A percentile compares a stretch with the other conserved stretches of the same genome.
Conservation (phyloP, 805 yeast genomes). For the Ogataea dorogensis region DNA sequence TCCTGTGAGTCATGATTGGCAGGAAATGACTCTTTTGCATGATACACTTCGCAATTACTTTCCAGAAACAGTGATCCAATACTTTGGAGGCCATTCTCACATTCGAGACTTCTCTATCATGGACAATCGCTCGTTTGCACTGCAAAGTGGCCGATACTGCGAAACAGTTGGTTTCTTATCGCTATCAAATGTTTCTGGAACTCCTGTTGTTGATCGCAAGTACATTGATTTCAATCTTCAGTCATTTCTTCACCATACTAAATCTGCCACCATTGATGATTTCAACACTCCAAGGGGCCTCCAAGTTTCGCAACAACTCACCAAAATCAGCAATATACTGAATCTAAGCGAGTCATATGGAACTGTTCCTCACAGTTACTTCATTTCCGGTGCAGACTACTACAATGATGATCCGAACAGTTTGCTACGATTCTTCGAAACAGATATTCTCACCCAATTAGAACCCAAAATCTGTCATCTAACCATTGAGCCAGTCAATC, state of each 20-base stretch:
- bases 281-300: constrained; percentile 60
- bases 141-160: constrained; percentile 92
- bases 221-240: constrained; percentile 80
- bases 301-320: constrained; percentile 44
- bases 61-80: constrained; percentile 69
- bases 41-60: constrained; percentile 50
- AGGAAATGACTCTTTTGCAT: constrained; percentile 50
- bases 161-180: constrained; percentile 92
- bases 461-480: constrained; percentile 26
- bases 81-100: constrained; percentile 94
- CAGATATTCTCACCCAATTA: constrained; percentile 44
- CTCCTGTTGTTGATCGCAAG: constrained; percentile 45
- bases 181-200: constrained; percentile 30
- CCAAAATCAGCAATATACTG: constrained; percentile 41
- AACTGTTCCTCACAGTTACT: constrained; percentile 62
- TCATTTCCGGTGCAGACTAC: constrained; percentile 64
- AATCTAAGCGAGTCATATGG: constrained; percentile 60
- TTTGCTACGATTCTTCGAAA: constrained; percentile 58
- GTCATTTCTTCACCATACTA: constrained; percentile 67
- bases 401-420: constrained; percentile 48
- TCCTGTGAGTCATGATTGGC: constrained; percentile 61
- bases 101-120: constrained; percentile 75
- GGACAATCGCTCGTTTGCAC: constrained; percentile 66
- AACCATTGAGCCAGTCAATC: constrained; percentile 6
- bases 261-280: constrained; percentile 23